Conservation (phyloP, 73 alveolate species). For the Urostyla sp. region DNA sequence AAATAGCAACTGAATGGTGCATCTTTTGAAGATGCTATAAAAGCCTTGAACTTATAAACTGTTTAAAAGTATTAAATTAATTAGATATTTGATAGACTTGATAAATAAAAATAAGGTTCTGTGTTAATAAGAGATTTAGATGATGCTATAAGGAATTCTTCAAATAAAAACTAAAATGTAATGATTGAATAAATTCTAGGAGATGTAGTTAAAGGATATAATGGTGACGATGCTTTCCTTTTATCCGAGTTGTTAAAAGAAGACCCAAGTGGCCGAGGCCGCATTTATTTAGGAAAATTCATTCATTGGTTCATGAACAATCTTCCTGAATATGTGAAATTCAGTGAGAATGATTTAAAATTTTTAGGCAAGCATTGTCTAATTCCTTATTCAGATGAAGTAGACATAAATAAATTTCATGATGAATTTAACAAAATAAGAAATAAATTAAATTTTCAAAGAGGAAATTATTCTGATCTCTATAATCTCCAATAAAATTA, state of each 20-base stretch:
- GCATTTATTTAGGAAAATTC: not conserved
- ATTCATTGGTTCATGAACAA: not conserved
- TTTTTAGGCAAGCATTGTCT: not conserved
- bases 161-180: not conserved
- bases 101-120: not conserved
- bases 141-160: constrained; percentile 22
- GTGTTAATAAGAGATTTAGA: not conserved
- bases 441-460: not conserved
- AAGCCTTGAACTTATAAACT: not conserved
- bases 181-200: constrained; percentile 22
- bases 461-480: constrained; percentile 15
- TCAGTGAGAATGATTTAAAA: not conserved
- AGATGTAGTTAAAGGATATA: constrained; percentile 11
- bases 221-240: constrained; percentile 41
- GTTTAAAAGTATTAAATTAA: not conserved
- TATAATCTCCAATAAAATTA: not conserved
- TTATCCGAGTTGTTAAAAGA: not conserved
- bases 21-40: not conserved
- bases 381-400: not conserved
- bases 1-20: not conserved
- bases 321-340: not conserved
- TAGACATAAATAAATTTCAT: constrained; percentile 11
- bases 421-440: not conserved
- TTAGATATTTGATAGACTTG: not conserved
- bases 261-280: constrained; percentile 21